Conservation (phyloP, 2,329 filamentous ascomycete species). For the Colletotrichum falcatum region DNA sequence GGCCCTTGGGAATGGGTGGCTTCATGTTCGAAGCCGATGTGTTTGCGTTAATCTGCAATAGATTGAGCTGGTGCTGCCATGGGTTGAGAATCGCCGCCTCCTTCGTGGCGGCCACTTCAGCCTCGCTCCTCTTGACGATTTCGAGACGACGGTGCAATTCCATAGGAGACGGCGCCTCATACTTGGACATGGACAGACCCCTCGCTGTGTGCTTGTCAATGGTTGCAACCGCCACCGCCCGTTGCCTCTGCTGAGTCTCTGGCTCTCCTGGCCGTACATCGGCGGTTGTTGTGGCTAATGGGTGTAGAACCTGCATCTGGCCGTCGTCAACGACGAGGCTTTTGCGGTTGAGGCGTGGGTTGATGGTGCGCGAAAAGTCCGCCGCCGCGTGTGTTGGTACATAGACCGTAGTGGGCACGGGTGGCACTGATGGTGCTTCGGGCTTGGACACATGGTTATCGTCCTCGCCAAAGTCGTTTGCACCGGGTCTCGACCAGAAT, state of each 20-base stretch:
- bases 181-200: slow-evolving; percentile 22
- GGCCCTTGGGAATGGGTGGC: neutral
- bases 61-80: slow-evolving; percentile 21
- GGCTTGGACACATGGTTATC: neutral
- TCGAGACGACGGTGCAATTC: slow-evolving; percentile 37
- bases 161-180: slow-evolving; percentile 21
- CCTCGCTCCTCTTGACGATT: slow-evolving; percentile 36
- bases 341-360: slow-evolving; percentile 37
- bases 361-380: slow-evolving; percentile 46
- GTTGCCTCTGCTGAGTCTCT: slow-evolving; percentile 7
- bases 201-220: slow-evolving; percentile 20
- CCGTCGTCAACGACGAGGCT: slow-evolving; percentile 19
- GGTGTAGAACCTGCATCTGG: slow-evolving; percentile 2
- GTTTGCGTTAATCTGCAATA: slow-evolving; percentile 14
- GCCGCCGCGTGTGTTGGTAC: slow-evolving; percentile 48
- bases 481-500: slow-evolving; percentile 38
- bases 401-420: slow-evolving; percentile 40
- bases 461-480: slow-evolving; percentile 38
- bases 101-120: slow-evolving; percentile 27
- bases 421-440: slow-evolving; percentile 5
- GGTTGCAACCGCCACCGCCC: neutral
- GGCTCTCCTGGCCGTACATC: slow-evolving; percentile 8
- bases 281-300: slow-evolving; percentile 6
- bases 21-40: slow-evolving; percentile 21
- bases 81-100: slow-evolving; percentile 10